Evolutionary conservation across 2,329 filamentous ascomycete genomes (phyloP), one percentile per base, ranked within the genome.

Genomic region (Pseudogymnoascus sp.): DNA sequence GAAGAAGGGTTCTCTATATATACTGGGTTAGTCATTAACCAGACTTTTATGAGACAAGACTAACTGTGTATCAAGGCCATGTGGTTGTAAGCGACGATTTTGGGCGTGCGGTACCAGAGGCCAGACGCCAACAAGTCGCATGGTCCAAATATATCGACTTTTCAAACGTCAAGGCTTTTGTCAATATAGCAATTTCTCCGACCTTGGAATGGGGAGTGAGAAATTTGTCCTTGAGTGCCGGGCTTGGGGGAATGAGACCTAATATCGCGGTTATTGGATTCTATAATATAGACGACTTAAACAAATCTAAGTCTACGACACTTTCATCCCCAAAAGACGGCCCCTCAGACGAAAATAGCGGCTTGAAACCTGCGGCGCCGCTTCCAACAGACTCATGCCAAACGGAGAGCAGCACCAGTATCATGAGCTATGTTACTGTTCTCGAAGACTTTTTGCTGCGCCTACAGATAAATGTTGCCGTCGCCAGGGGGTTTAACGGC

Each of bases 91-190:
- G 90, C 0, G 83, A 90, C 65, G 89, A 96, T 71, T 96, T 96
- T 70, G 83, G 84, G 18, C 81, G 82, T 2, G 89, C 90, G 3
- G 89, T 95, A 7, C 85, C 90, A 4, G 91, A 96, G 74, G 90
- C 90, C 3, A 88, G 89, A 66, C 79, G 88, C 18, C 91, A 95
- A 71, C 91, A 95, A 72, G 83, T 84, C 11, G 85, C 89, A 0
- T 94, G 91, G 91, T 88, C 89, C 25, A 91, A 89, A 68, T 92
- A 92, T 67, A 93, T 96, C 56, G 91, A 95, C 69, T 91, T 86
- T 67, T 91, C 90, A 0, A 87, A 84, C 68, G 91, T 95, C 71
- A 96, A 96, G 74, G 91, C 91, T 0, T 96, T 96, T 71, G 87
- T 95, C 11, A 92, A 96, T 68, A 84, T 96, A 61, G 86, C 89